Evolutionary conservation across 441 rosid species (phyloP).

Genomic region (Mallotus repandus): DNA sequence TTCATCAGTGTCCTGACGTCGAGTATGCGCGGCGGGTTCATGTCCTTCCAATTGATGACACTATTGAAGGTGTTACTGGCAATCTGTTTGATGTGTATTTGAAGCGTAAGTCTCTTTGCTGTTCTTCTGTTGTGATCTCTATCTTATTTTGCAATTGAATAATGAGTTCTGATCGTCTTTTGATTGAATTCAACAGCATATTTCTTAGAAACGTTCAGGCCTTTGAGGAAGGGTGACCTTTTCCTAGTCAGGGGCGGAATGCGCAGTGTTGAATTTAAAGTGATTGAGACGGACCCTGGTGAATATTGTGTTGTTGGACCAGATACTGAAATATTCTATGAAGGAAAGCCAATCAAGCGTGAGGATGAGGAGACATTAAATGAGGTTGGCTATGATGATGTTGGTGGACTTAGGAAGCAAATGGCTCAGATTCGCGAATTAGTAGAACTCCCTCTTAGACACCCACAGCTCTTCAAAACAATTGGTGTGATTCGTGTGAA

Average conservation of each 20-base stretch:
- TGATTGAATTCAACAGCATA: constrained; percentile 40
- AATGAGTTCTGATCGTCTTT: background rate
- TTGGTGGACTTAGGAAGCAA: constrained; percentile 74
- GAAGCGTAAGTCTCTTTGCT: background rate
- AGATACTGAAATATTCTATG: constrained; percentile 65
- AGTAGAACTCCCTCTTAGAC: constrained; percentile 71
- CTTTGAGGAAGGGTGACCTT: constrained; percentile 58
- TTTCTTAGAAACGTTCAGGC: constrained; percentile 63
- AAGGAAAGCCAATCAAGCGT: constrained; percentile 63
- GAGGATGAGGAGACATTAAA: constrained; percentile 69
- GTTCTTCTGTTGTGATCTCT: background rate
- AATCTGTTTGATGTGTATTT: constrained; percentile 85
- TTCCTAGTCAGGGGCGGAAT: constrained; percentile 67
- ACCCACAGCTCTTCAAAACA: constrained; percentile 67
- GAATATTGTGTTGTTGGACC: constrained; percentile 71
- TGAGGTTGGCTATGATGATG: constrained; percentile 76
- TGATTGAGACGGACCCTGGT: constrained; percentile 55
- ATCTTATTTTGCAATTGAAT: background rate
- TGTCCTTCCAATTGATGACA: constrained; percentile 84
- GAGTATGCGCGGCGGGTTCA: constrained; percentile 87
- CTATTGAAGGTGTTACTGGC: constrained; percentile 92
- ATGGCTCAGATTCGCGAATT: constrained; percentile 78
- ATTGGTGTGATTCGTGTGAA: constrained; percentile 82
- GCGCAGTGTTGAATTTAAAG: constrained; percentile 66
- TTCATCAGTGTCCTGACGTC: constrained; percentile 86